A percentile compares a stretch with the other conserved stretches of the same genome.
phyloP scores from a whole-genome alignment of 2,329 filamentous ascomycete species.

The Fonsecaea multimorphosa region DNA sequence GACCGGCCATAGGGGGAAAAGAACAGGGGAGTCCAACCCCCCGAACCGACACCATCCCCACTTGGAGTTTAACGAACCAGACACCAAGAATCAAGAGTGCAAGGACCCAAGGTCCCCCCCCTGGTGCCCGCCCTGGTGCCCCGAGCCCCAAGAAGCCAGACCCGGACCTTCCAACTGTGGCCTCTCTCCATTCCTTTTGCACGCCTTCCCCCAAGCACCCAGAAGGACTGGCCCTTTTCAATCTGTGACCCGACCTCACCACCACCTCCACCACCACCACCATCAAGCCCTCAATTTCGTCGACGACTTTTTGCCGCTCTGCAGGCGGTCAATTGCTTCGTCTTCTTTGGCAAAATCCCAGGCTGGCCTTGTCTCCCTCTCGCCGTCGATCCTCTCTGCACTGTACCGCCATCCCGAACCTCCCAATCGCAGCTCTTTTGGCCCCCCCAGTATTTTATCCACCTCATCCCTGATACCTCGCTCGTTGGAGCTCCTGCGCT shows the following conservation, averaged over 20 bases:
- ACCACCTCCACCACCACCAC: slow-evolving; percentile 25
- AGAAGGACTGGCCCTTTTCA: slow-evolving; percentile 18
- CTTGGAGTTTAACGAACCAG: slow-evolving; percentile 10
- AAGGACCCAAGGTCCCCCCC: too few relatives aligned
- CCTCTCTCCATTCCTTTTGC: slow-evolving; percentile 12
- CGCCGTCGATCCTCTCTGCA: slow-evolving; percentile 10
- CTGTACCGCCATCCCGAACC: slow-evolving; percentile 14
- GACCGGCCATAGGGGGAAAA: neutral
- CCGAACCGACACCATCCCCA: slow-evolving; percentile 9
- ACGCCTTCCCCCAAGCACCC: slow-evolving; percentile 18
- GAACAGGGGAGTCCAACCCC: slow-evolving; percentile 11
- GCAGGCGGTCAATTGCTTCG: neutral
- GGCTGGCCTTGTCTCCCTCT: neutral
- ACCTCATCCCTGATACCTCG: slow-evolving; percentile 34
- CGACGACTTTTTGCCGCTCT: slow-evolving; percentile 9
- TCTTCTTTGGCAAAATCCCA: neutral
- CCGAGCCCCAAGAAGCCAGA: slow-evolving; percentile 6
- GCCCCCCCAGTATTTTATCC: slow-evolving; percentile 18
- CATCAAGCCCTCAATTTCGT: slow-evolving; percentile 1
- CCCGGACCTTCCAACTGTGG: slow-evolving; percentile 16
- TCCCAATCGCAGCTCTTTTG: slow-evolving; percentile 15
- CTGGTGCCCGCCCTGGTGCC: neutral
- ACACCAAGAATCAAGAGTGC: slow-evolving; percentile 3
- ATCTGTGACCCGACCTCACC: slow-evolving; percentile 31
- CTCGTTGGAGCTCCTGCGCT: slow-evolving; percentile 34